phyloP scores from a whole-genome alignment of 2,329 filamentous ascomycete genomes.

The Dactylella cylindrospora region DNA sequence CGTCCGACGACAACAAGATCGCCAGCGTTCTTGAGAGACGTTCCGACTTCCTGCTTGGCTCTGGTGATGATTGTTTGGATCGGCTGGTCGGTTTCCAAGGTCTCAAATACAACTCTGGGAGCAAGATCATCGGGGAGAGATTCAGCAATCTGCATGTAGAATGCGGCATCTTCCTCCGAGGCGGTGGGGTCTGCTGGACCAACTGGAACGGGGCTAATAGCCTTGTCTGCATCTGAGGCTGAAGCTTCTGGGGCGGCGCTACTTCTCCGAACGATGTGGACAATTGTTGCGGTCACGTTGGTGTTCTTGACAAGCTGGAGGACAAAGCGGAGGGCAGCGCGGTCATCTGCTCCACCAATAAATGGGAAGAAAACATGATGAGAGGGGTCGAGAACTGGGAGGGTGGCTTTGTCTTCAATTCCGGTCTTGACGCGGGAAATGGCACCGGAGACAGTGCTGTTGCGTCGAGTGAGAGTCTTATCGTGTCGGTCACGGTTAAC shows the following conservation, averaged over 20 bases:
- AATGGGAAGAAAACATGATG: slow-evolving; percentile 88
- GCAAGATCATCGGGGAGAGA: slow-evolving; percentile 59
- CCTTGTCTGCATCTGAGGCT: slow-evolving; percentile 36
- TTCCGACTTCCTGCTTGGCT: slow-evolving; percentile 63
- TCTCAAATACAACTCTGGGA: slow-evolving; percentile 61
- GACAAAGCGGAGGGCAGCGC: slow-evolving; percentile 74
- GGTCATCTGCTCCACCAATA: slow-evolving; percentile 80
- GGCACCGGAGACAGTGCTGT: slow-evolving; percentile 44
- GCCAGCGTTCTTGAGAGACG: slow-evolving; percentile 65
- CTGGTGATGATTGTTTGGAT: slow-evolving; percentile 47
- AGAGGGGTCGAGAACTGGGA: slow-evolving; percentile 65
- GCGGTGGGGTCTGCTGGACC: slow-evolving; percentile 40
- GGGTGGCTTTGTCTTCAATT: slow-evolving; percentile 58
- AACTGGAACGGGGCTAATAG: slow-evolving; percentile 44
- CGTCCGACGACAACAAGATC: slow-evolving; percentile 71
- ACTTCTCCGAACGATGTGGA: slow-evolving; percentile 58
- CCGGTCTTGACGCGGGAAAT: slow-evolving; percentile 46
- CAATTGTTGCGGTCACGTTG: slow-evolving; percentile 74
- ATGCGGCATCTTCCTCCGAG: slow-evolving; percentile 56
- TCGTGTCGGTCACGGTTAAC: slow-evolving; percentile 51
- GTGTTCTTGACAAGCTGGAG: slow-evolving; percentile 80
- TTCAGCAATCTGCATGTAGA: slow-evolving; percentile 62
- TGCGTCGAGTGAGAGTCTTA: slow-evolving; percentile 45
- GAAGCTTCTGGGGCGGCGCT: slow-evolving; percentile 24
- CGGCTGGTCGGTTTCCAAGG: slow-evolving; percentile 45